These are phyloP conservation scores for Leavenworthia alabamica DNA, from an alignment of 345 rosid genomes.

Conservation along the genomic window DNA sequence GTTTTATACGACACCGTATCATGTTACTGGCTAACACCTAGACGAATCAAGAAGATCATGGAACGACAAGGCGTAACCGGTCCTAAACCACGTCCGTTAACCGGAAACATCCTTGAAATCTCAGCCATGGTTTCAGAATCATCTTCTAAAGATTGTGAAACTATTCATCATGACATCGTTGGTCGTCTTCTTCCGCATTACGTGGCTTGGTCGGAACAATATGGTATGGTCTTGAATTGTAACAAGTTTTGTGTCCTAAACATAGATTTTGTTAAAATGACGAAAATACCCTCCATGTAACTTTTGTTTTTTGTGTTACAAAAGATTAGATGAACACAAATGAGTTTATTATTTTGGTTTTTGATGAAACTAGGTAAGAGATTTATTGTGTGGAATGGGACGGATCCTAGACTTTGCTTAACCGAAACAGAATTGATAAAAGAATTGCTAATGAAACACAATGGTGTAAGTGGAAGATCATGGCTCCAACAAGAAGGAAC, in stretches of 20 bases:
- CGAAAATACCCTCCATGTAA: neutral
- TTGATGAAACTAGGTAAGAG: constrained; percentile 54
- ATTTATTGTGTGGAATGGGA: constrained; percentile 83
- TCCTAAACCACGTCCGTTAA: constrained; percentile 63
- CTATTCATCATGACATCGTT: constrained; percentile 67
- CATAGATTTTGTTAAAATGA: neutral
- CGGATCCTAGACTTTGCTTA: constrained; percentile 83
- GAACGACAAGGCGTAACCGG: constrained; percentile 85
- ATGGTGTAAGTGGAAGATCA: constrained; percentile 69
- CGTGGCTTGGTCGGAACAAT: constrained; percentile 66
- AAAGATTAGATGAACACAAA: neutral
- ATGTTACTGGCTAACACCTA: constrained; percentile 67
- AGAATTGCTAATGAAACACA: constrained; percentile 63
- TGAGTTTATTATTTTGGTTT: neutral
- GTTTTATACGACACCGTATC: constrained; percentile 48
- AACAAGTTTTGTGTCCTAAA: neutral
- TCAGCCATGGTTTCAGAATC: constrained; percentile 53
- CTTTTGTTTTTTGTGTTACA: neutral
- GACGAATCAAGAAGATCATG: constrained; percentile 75
- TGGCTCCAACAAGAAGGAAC: constrained; percentile 94
- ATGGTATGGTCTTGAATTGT: constrained; percentile 37
- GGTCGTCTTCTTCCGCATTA: constrained; percentile 84
- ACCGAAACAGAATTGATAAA: constrained; percentile 73
- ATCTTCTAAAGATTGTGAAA: constrained; percentile 53
- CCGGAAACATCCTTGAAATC: constrained; percentile 78